These are phyloP conservation scores for Leavenworthia alabamica DNA, from an alignment of 345 rosid genomes.

Conservation along the genomic window DNA sequence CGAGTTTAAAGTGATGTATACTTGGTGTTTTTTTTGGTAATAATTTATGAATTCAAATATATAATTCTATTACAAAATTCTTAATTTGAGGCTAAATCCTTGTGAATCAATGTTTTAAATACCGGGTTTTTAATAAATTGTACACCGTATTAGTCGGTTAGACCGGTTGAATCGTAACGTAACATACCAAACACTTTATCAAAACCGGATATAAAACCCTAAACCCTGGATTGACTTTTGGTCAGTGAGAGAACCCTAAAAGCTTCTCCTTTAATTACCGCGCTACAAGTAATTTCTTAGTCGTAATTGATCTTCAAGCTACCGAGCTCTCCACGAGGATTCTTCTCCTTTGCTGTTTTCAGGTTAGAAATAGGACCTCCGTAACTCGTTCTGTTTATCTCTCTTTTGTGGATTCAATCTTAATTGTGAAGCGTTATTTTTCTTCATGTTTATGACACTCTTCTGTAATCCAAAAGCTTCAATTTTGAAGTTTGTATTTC, in stretches of 20 bases:
- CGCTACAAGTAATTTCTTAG: slow-evolving; percentile 12
- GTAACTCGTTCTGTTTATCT: neutral
- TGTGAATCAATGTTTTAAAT: neutral
- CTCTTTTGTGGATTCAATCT: neutral
- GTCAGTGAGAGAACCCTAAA: slow-evolving; percentile 6
- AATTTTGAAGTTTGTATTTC: neutral
- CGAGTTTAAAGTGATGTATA: neutral
- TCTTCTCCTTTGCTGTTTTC: slow-evolving; percentile 10
- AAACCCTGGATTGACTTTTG: slow-evolving; percentile 4
- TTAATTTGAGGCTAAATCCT: neutral
- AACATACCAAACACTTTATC: neutral
- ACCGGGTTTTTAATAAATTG: neutral
- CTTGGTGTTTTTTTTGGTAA: neutral
- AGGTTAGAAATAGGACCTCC: neutral
- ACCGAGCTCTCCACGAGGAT: neutral
- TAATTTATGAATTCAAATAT: neutral
- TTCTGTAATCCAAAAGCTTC: slow-evolving; percentile 3
- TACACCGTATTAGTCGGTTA: neutral
- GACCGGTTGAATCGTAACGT: neutral
- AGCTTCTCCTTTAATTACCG: slow-evolving; percentile 1
- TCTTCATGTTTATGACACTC: slow-evolving; percentile 4
- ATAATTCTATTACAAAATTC: neutral
- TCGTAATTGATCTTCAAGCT: slow-evolving; percentile 8
- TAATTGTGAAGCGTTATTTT: slow-evolving; percentile 3
- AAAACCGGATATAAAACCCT: slow-evolving; percentile 4